Evolutionary conservation across 305 asterid genomes (phyloP).

Genomic region (Fraxinus nigra): DNA sequence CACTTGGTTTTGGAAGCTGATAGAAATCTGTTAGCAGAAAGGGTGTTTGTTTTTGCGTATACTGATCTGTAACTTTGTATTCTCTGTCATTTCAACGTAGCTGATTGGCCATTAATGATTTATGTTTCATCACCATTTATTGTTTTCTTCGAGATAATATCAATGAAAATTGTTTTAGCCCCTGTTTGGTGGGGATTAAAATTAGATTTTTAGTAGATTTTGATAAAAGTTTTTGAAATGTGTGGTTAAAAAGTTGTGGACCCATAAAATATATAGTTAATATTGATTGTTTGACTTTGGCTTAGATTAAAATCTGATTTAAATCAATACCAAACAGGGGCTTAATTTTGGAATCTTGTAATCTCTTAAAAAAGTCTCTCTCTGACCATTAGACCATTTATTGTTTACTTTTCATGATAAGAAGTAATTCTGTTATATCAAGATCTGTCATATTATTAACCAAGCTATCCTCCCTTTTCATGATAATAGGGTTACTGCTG

Average conservation of each 20-base stretch:
- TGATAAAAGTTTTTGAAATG: too few relatives aligned
- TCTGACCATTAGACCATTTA: neutral
- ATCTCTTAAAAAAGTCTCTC: neutral
- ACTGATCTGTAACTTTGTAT: neutral
- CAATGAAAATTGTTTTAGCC: neutral
- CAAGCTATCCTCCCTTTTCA: slow-evolving; percentile 23
- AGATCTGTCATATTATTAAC: neutral
- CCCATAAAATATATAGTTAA: too few relatives aligned
- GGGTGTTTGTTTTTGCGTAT: neutral
- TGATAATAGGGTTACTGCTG: slow-evolving; percentile 91
- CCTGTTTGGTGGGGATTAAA: too few relatives aligned
- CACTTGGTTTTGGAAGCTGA: neutral
- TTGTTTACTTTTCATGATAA: neutral
- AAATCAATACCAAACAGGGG: too few relatives aligned
- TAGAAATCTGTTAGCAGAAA: neutral
- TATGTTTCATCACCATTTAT: neutral
- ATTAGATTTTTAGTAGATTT: too few relatives aligned
- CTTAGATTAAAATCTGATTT: too few relatives aligned
- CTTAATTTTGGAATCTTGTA: neutral
- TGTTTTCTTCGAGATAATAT: neutral
- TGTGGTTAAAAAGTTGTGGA: too few relatives aligned
- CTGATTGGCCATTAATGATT: neutral
- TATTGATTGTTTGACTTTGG: too few relatives aligned
- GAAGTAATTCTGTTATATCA: neutral
- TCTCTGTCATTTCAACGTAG: neutral